Percentiles rank a stretch among this genome's conserved stretches.
These are phyloP conservation scores for Saturnispora kantuleensis DNA, from an alignment of 805 yeast species.

Conservation along the genomic window DNA sequence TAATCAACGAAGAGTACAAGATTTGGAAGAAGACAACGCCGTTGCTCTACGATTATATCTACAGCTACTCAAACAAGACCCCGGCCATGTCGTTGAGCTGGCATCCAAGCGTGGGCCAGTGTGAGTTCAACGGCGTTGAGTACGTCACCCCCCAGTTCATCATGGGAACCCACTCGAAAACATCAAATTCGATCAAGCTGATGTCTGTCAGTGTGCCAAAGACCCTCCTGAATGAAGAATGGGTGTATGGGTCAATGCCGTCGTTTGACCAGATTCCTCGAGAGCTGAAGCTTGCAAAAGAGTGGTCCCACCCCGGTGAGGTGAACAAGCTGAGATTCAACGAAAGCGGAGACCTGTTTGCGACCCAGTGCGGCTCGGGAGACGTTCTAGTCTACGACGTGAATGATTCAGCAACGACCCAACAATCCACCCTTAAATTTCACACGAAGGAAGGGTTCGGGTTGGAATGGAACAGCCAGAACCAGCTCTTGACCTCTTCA, in stretches of 20 bases:
- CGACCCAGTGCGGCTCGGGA: slow-evolving; percentile 48
- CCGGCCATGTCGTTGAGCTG: slow-evolving; percentile 67
- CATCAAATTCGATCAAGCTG: slow-evolving; percentile 36
- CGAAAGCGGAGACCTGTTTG: slow-evolving; percentile 37
- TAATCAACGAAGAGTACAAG: slow-evolving; percentile 66
- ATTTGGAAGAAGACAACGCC: slow-evolving; percentile 85
- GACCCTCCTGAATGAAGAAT: slow-evolving; percentile 27
- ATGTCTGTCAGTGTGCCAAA: slow-evolving; percentile 40
- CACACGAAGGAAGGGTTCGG: slow-evolving; percentile 65
- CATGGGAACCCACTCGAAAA: slow-evolving; percentile 38
- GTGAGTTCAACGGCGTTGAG: slow-evolving; percentile 7
- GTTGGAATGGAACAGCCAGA: slow-evolving; percentile 50
- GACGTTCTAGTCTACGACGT: slow-evolving; percentile 35
- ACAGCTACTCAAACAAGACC: slow-evolving; percentile 57
- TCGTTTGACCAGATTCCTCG: slow-evolving; percentile 22
- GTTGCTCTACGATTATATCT: slow-evolving; percentile 60
- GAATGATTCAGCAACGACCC: slow-evolving; percentile 14
- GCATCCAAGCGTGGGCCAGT: slow-evolving; percentile 37
- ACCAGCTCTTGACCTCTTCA: slow-evolving; percentile 50
- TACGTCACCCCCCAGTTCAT: slow-evolving; percentile 26
- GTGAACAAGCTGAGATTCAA: slow-evolving; percentile 53
- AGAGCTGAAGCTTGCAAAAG: slow-evolving; percentile 34
- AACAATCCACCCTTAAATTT: slow-evolving; percentile 30
- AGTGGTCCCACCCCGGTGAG: slow-evolving; percentile 58
- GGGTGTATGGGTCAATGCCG: slow-evolving; percentile 9